These are phyloP conservation scores for Tuber indicum DNA, from an alignment of 495 filamentous ascomycete genomes.

Conservation along the genomic window DNA sequence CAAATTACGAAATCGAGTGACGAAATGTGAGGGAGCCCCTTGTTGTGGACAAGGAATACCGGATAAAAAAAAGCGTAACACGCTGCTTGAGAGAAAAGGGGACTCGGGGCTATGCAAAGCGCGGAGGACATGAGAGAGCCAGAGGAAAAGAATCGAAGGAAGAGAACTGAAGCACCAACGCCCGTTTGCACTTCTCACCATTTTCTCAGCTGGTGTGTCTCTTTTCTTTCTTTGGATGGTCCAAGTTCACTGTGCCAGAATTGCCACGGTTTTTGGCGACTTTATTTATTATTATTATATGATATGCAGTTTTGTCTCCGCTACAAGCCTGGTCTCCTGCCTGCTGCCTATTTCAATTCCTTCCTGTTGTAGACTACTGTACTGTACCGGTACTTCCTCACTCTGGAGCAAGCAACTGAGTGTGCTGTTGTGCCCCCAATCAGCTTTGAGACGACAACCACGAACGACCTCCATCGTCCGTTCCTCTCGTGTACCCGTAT, in stretches of 20 bases:
- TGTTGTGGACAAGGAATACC: neutral
- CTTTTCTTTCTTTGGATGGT: neutral
- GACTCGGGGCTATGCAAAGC: neutral
- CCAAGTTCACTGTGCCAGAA: neutral
- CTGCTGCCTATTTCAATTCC: neutral
- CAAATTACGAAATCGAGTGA: neutral
- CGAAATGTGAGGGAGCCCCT: neutral
- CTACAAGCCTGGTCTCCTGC: neutral
- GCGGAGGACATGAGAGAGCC: neutral
- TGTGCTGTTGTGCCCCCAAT: neutral
- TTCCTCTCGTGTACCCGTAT: neutral
- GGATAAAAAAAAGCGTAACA: neutral
- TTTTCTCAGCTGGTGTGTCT: neutral
- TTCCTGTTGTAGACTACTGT: neutral
- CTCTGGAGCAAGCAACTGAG: neutral
- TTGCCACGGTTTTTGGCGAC: neutral
- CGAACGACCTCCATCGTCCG: neutral
- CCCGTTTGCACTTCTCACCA: neutral
- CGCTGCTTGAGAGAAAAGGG: neutral
- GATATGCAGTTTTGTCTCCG: neutral
- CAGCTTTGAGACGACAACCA: neutral
- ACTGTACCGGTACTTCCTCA: neutral
- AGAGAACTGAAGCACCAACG: neutral
- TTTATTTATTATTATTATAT: neutral
- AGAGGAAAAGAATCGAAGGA: neutral